Evolutionary conservation across 2,329 filamentous ascomycete species (phyloP), one percentile per base, ranked within the genome.

Genomic region (Xylariaceae sp.): DNA sequence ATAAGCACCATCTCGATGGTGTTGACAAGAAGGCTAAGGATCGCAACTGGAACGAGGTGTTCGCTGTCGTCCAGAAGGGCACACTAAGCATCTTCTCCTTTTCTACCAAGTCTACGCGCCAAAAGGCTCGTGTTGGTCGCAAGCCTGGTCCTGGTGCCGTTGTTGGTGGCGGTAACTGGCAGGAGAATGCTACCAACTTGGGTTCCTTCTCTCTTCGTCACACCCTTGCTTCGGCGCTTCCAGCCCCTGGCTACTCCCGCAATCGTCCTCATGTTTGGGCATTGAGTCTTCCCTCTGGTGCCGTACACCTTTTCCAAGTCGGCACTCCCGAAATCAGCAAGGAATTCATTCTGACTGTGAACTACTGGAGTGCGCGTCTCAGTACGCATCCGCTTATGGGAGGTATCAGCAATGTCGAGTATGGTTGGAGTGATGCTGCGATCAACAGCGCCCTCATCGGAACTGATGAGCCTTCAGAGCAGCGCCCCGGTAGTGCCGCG

Each of bases 101-200:
- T 76, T 88, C 86, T n/a, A 87, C 86, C 64, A 94, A 94, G 72
- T 90, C 89, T 0, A 78, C 86, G 66, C 82, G 87, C 39, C 82
- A 86, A 66, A 92, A 90, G 73, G 78, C 73, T 7, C 78, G 81
- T 55, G 74, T 76, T 44, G 77, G 78, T 18, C 75, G 79, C 60
- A 79, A 78, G 61, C 77, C 76, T 23, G 74, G 78, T 55, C 79
- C 78, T 59, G 81, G 82, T 8, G 86, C 84, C 10, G 84, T 87
- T 5, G 94, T 97, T 1, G 94, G 94, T 65, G 94, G 94, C 61
- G 94, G 94, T 23, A 97, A 99, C 73, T 99, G 94, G 94, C 93
- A 93, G 73, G 92, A 97, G 66, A 97, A 96, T 71, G 94, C 94
- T 4, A 92, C 96, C 64, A 90, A 87, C 64, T 80, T 97, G 8